Conservation (phyloP, 2,329 filamentous ascomycete species). For the Fusarium mundagurra region DNA sequence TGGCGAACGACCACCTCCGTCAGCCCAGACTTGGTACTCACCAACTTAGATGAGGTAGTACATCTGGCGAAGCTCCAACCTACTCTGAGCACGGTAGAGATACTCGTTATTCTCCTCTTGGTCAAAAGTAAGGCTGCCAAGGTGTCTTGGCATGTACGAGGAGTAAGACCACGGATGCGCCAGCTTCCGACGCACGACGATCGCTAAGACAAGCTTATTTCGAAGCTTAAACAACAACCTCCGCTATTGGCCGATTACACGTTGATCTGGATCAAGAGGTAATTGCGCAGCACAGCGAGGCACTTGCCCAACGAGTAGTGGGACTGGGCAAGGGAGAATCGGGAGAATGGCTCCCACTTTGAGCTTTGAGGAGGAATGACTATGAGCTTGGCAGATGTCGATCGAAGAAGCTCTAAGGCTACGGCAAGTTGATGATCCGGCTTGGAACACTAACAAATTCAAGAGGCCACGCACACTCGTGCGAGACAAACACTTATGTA, state of each 20-base stretch:
- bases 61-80: background rate
- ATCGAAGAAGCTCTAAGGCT: conserved; percentile 12
- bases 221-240: conserved; percentile 33
- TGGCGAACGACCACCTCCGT: conserved; percentile 12
- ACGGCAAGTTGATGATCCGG: conserved; percentile 37
- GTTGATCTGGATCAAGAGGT: conserved; percentile 10
- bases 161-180: conserved; percentile 17
- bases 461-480: background rate
- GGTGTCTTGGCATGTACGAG: conserved; percentile 4
- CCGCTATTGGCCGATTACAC: background rate
- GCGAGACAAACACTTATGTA: background rate
- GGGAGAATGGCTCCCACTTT: background rate
- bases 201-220: conserved; percentile 42
- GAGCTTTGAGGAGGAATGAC: conserved; percentile 6
- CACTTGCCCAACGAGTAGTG: background rate
- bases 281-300: background rate
- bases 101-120: background rate
- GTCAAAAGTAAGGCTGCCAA: background rate
- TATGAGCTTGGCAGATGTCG: conserved; percentile 33
- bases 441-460: conserved; percentile 24
- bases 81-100: background rate
- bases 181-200: conserved; percentile 16
- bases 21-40: conserved; percentile 13
- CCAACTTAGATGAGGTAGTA: background rate
- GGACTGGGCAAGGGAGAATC: conserved; percentile 4